Evolutionary conservation across 306 rosid genomes (phyloP), one percentile per base, ranked within the genome.

Genomic region (Heteromeles arbutifolia): DNA sequence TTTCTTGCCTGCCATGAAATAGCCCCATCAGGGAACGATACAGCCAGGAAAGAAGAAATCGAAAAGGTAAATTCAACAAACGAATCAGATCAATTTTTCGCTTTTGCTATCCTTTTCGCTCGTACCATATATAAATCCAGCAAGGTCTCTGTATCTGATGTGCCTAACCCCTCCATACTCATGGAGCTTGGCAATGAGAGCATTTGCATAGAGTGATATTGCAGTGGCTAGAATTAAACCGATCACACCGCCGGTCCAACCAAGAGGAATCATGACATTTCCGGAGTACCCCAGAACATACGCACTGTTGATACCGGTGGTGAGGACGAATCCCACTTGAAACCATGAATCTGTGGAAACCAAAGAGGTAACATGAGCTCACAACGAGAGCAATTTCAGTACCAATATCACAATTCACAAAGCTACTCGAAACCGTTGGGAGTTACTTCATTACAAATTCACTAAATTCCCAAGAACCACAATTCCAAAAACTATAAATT

Each of bases 101-200:
- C n/a, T 69, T 56, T 62, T 50, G n/a, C 21, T 17, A 66, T 61
- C 17, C 24, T 34, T 2, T 68, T 64, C 76, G 15, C 69, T 18
- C 84, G 69, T 83, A 94, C 98, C 98, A 26, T 95, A 95, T 22
- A 92, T 52, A 78, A 63, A 85, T 21, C 97, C 97, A 8, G 98
- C 97, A 77, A 95, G 93, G 78, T 95, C 98, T 79, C 98, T 88
- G 79, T 95, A 95, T 85, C 98, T 82, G 81, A 95, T 95, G 81
- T 92, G 97, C 88, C 97, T 86, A 68, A 75, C 87, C 72, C 98
- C 98, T 19, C 98, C 98, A 66, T 77, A 83, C 78, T 89, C 95
- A 88, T 95, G 98, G 18, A 95, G 96, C 91, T 75, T 89, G 75
- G 98, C 98, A 73, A 95, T 48, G 61, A 95, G 96, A 76, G 92